These are phyloP conservation scores for Coemansia sp. DNA, from an alignment of 192 early-diverging fungal genomes.

Conservation along the genomic window DNA sequence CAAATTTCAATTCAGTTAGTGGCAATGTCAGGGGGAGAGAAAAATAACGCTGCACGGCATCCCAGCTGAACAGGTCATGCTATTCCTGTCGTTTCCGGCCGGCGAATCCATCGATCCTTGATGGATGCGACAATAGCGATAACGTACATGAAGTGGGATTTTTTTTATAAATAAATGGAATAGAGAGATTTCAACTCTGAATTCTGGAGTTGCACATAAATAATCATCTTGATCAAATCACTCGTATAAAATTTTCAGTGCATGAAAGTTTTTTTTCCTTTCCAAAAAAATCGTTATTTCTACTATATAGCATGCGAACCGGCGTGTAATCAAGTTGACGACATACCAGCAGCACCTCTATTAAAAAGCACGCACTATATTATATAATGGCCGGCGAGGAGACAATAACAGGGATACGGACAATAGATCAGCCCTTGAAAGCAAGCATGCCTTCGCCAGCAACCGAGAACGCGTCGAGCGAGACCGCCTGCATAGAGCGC, in stretches of 20 bases:
- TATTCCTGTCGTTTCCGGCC: background rate
- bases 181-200: conserved; percentile 6
- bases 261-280: no score
- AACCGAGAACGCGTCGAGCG: conserved; percentile 5
- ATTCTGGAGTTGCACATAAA: no score
- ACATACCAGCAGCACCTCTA: no score
- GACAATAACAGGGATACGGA: background rate
- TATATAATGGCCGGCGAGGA: conserved; percentile 4
- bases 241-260: no score
- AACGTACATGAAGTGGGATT: conserved; percentile 12
- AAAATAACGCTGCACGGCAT: no score
- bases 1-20: conserved; percentile 7
- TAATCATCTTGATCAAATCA: background rate
- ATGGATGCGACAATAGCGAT: conserved; percentile 8
- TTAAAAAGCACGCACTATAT: background rate
- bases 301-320: no score
- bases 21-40: background rate
- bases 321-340: no score
- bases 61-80: background rate
- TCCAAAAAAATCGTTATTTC: no score
- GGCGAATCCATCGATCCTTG: conserved; percentile 3
- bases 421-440: background rate
- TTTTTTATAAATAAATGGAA: conserved; percentile 1
- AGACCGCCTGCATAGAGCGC: conserved; percentile 13
- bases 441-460: conserved; percentile 10